phyloP scores from a whole-genome alignment of 2,329 filamentous ascomycete species.

The Metarhizium brunneum region DNA sequence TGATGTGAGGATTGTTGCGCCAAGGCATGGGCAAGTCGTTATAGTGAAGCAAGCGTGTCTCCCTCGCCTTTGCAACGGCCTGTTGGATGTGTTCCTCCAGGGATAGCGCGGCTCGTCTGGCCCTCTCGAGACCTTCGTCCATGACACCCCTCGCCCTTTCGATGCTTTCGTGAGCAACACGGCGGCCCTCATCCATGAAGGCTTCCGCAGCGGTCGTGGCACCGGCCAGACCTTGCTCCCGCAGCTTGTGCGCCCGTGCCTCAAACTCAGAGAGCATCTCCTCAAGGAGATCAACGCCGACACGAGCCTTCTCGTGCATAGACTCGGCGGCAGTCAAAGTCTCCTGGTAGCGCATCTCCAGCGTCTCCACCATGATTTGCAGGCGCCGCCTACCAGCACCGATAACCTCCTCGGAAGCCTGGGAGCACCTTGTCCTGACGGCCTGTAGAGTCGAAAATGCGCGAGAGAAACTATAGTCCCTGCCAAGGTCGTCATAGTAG shows the following conservation, averaged over 20 bases:
- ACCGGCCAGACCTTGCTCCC: slow-evolving; percentile 62
- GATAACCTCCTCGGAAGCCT: slow-evolving; percentile 82
- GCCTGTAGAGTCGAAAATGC: slow-evolving; percentile 80
- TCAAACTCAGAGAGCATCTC: slow-evolving; percentile 80
- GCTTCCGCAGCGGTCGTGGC: slow-evolving; percentile 58
- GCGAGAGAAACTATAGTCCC: slow-evolving; percentile 75
- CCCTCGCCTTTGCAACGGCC: slow-evolving; percentile 64
- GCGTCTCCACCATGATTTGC: slow-evolving; percentile 83
- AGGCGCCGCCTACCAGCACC: slow-evolving; percentile 77
- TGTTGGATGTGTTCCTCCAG: slow-evolving; percentile 77
- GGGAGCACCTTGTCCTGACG: slow-evolving; percentile 79
- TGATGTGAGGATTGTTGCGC: slow-evolving; percentile 91
- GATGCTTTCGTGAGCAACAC: slow-evolving; percentile 72
- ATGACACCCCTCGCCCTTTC: slow-evolving; percentile 66
- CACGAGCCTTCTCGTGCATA: slow-evolving; percentile 82
- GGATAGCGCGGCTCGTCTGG: slow-evolving; percentile 71
- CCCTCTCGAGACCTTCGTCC: slow-evolving; percentile 72
- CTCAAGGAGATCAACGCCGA: slow-evolving; percentile 81
- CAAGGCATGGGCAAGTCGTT: slow-evolving; percentile 86
- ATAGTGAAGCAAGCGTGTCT: slow-evolving; percentile 78
- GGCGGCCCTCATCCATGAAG: slow-evolving; percentile 68
- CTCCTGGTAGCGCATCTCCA: slow-evolving; percentile 82
- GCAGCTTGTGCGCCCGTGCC: slow-evolving; percentile 66
- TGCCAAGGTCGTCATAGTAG: slow-evolving; percentile 76
- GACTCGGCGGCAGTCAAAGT: slow-evolving; percentile 77